Base-by-base conservation (phyloP, 139 green algal genomes). In the Desmodesmus armatus region DNA sequence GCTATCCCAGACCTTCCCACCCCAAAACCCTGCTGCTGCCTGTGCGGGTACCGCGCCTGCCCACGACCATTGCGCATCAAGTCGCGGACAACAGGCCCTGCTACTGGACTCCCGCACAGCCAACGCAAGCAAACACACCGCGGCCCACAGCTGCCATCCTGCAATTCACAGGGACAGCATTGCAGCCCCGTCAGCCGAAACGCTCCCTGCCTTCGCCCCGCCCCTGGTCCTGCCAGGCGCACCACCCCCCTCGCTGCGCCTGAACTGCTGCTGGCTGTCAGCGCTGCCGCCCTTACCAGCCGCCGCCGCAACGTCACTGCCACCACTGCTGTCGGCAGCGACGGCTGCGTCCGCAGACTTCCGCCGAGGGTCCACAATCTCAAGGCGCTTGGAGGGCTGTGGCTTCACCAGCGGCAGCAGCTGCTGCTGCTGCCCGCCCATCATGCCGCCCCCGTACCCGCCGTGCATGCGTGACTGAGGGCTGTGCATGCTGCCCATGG, bases 311-410 rank as follows among this genome's bases (percentile, higher is more conserved):
- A n/a, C n/a, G n/a, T n/a, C n/a, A n/a, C n/a, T n/a, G 40, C 41
- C 63, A 40, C 29, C 19, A 1, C 35, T 51, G 35, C 37, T 33
- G 35, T 21, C 5, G 67, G 3, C 37, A 51, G 29, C 19, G 23
- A 35, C 67, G 49, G 29, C 67, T 75, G 35, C 9, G 5, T 75
- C 5, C 33, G 67, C 47, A 4, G 11, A 37, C 67, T 75, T 75
- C 13, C 67, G 67, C 25, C 31, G n/a, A 19, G 76, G 76, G 5
- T 82, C 76, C 15, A 82, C 76, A 9, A 82, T 82, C 39, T 72
- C 76, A 2, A 82, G 37, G 35, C 76, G 76, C 39, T 82, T 82
- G 1, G 76, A 82, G 2, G 76, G 76, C 0, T 27, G 51, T 0
- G 55, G 55, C 76, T 72, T 82, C 11, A 82, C 13, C 6, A 80